These are phyloP conservation scores for Sporothrix schenckii DNA, from an alignment of 2,329 filamentous ascomycete genomes.

Conservation along the genomic window DNA sequence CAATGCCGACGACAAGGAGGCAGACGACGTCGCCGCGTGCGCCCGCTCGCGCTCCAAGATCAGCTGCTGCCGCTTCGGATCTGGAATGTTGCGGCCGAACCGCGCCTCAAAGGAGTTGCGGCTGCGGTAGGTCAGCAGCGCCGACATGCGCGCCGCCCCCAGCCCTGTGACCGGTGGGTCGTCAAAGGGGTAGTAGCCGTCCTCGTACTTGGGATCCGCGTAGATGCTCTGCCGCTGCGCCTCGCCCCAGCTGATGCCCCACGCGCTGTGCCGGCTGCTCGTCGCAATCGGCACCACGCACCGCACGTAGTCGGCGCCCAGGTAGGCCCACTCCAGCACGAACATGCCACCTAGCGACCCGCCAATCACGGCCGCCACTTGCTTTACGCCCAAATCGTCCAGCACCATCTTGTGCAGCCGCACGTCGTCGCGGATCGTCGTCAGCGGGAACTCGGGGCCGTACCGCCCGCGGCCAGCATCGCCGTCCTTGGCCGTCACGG, in stretches of 20 bases:
- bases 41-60: conserved; percentile 70
- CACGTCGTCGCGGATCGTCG: conserved; percentile 93
- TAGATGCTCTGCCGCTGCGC: conserved; percentile 93
- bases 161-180: conserved; percentile 86
- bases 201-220: conserved; percentile 96
- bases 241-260: conserved; percentile 90
- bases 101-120: conserved; percentile 95
- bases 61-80: conserved; percentile 78
- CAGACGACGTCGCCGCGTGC: conserved; percentile 34
- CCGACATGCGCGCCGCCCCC: conserved; percentile 94
- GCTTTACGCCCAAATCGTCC: conserved; percentile 77
- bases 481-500: conserved; percentile 85
- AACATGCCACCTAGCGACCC: conserved; percentile 90
- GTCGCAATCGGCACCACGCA: conserved; percentile 83
- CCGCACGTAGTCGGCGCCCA: conserved; percentile 82
- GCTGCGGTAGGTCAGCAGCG: conserved; percentile 91
- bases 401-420: conserved; percentile 82
- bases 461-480: conserved; percentile 74
- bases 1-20: not conserved
- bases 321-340: conserved; percentile 88
- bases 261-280: conserved; percentile 81
- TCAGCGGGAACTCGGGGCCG: conserved; percentile 93
- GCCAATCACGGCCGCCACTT: conserved; percentile 77
- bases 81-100: conserved; percentile 90
- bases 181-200: conserved; percentile 88